These are phyloP conservation scores for Calcarisporium arbuscula DNA, from an alignment of 2,329 filamentous ascomycete genomes.

Conservation along the genomic window DNA sequence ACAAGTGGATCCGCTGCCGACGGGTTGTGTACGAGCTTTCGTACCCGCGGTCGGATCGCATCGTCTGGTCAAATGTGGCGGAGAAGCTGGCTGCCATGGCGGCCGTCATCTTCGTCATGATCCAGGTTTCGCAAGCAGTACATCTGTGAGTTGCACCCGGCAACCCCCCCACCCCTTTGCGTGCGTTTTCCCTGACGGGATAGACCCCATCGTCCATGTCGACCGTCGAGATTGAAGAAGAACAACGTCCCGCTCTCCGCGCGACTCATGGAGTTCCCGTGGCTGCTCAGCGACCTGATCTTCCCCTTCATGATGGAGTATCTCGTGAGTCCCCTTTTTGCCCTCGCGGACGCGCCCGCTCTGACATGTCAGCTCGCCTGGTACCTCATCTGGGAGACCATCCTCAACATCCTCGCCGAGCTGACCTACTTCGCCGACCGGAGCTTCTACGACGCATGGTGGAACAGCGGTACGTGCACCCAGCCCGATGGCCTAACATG, in stretches of 20 bases:
- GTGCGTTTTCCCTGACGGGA: conserved; percentile 5
- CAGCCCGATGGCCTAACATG: too few species aligned
- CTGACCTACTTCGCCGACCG: conserved; percentile 71
- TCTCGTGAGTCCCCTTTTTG: conserved; percentile 38
- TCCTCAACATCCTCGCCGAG: conserved; percentile 70
- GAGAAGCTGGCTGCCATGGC: conserved; percentile 67
- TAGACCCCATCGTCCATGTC: conserved; percentile 63
- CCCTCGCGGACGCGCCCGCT: not conserved
- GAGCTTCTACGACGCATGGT: conserved; percentile 62
- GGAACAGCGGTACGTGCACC: conserved; percentile 44
- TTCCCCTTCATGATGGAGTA: conserved; percentile 79
- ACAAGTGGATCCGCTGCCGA: conserved; percentile 72
- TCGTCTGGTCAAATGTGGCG: conserved; percentile 68
- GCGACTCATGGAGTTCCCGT: conserved; percentile 63
- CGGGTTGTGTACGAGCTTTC: conserved; percentile 73
- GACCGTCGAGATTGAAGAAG: conserved; percentile 62
- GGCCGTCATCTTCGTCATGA: conserved; percentile 72
- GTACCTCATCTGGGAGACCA: conserved; percentile 77
- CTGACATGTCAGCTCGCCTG: conserved; percentile 47
- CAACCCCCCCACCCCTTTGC: not conserved
- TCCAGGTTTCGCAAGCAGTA: conserved; percentile 69
- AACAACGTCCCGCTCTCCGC: conserved; percentile 52
- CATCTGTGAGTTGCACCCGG: conserved; percentile 44
- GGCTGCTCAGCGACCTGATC: conserved; percentile 67
- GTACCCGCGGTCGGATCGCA: conserved; percentile 61